Percentiles rank a stretch among this genome's conserved stretches.
phyloP scores from a whole-genome alignment of 306 rosid genomes.

The Pyrus communis region DNA sequence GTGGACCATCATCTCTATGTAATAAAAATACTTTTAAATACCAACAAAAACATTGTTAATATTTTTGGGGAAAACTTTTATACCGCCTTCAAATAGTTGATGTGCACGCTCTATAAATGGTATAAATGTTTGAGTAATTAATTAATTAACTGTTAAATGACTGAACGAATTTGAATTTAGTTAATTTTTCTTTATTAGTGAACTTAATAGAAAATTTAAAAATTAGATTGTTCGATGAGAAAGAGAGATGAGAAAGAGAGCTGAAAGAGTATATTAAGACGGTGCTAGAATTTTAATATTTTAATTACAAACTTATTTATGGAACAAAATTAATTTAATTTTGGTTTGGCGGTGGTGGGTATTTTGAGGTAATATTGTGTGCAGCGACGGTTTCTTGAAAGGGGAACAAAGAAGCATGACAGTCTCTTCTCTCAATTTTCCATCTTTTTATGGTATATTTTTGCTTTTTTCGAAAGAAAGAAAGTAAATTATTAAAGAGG shows the following conservation, averaged over 20 bases:
- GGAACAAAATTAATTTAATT: neutral
- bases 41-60: neutral
- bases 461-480: neutral
- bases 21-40: neutral
- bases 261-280: too few relatives aligned
- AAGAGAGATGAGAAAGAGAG: too few relatives aligned
- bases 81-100: neutral
- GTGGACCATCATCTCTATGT: neutral
- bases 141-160: too few relatives aligned
- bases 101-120: too few relatives aligned
- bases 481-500: neutral
- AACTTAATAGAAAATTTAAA: too few relatives aligned
- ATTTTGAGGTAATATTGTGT: neutral
- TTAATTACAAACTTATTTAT: neutral
- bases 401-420: slow-evolving; percentile 20
- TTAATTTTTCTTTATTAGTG: too few relatives aligned
- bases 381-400: slow-evolving; percentile 20
- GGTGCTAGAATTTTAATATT: too few relatives aligned
- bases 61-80: neutral
- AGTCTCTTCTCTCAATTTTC: slow-evolving; percentile 12
- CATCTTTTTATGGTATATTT: slow-evolving; percentile 20
- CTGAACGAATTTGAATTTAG: too few relatives aligned
- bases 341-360: neutral
- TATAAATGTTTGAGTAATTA: too few relatives aligned
- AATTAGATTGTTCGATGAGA: too few relatives aligned